Evolutionary conservation across 371 early-diverging fungal genomes (phyloP).

Genomic region (Parasitella parasitica): DNA sequence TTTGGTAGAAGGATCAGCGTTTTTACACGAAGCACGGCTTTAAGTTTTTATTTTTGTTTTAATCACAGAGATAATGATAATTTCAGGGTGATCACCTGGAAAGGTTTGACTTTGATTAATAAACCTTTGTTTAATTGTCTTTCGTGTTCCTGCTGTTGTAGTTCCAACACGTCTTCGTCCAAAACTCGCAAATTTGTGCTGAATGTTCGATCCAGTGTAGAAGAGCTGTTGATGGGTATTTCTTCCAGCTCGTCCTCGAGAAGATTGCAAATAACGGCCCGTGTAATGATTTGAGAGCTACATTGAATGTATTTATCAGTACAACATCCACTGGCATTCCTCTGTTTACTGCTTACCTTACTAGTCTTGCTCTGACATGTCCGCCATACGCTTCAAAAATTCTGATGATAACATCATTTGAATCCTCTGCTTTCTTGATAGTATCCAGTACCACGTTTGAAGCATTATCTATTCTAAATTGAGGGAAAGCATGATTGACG

Average conservation of each 20-base stretch:
- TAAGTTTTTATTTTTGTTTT: not conserved
- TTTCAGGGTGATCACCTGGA: slow-evolving; percentile 64
- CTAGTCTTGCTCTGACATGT: slow-evolving; percentile 59
- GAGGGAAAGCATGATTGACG: slow-evolving; percentile 25
- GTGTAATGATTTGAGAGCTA: slow-evolving; percentile 47
- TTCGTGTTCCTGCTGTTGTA: slow-evolving; percentile 33
- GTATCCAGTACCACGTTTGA: slow-evolving; percentile 86
- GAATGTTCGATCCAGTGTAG: slow-evolving; percentile 27
- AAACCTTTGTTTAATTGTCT: slow-evolving; percentile 34
- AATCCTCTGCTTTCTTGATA: slow-evolving; percentile 81
- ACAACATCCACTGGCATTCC: not conserved
- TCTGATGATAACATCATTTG: slow-evolving; percentile 68
- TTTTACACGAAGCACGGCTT: slow-evolving; percentile 14
- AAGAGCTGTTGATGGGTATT: slow-evolving; percentile 20
- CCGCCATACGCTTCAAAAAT: slow-evolving; percentile 90
- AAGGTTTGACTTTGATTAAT: slow-evolving; percentile 55
- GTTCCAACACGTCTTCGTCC: slow-evolving; percentile 41
- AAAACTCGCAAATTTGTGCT: slow-evolving; percentile 39
- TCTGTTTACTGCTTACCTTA: slow-evolving; percentile 41
- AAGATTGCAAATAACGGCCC: slow-evolving; percentile 70
- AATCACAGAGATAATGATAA: slow-evolving; percentile 38
- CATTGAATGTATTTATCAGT: not conserved
- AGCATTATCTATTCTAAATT: slow-evolving; percentile 59
- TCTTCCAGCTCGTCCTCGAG: slow-evolving; percentile 67
- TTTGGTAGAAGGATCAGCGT: slow-evolving; percentile 56